phyloP scores from a whole-genome alignment of 768 basidiomycete species.

The Sistotremastrum niveocremeum region DNA sequence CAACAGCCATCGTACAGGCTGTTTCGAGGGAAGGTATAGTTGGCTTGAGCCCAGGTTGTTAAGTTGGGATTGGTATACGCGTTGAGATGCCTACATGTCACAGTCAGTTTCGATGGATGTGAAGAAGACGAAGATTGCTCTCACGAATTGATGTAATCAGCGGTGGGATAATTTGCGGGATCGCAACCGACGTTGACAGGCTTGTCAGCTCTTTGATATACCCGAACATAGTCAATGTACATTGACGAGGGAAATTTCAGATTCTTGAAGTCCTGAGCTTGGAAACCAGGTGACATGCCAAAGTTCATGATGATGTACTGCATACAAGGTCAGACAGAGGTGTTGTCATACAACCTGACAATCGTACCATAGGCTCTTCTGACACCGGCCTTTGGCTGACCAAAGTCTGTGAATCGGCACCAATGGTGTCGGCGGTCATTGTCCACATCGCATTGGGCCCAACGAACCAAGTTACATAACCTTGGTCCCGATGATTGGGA shows the following conservation, averaged over 20 bases:
- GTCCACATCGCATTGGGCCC: conserved; percentile 60
- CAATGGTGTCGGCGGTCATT: conserved; percentile 49
- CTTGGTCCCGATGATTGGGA: conserved; percentile 46
- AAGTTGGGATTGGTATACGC: conserved; percentile 72
- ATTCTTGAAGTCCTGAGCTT: conserved; percentile 54
- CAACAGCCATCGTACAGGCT: conserved; percentile 23
- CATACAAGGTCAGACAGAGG: background rate
- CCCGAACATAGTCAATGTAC: conserved; percentile 81
- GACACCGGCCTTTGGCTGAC: conserved; percentile 58
- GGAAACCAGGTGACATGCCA: conserved; percentile 69
- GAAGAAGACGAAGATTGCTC: conserved; percentile 11
- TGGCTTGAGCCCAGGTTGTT: conserved; percentile 74
- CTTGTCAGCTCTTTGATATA: conserved; percentile 68
- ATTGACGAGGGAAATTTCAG: conserved; percentile 68
- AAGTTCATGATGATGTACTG: conserved; percentile 80
- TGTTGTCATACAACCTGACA: conserved; percentile 3
- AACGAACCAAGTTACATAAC: conserved; percentile 77
- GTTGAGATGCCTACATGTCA: conserved; percentile 24
- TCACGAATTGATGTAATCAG: conserved; percentile 61
- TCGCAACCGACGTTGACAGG: conserved; percentile 60
- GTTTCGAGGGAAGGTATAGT: conserved; percentile 66
- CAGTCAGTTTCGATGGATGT: background rate
- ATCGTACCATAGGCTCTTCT: conserved; percentile 85
- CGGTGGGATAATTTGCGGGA: conserved; percentile 65
- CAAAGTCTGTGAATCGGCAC: conserved; percentile 41